Evolutionary conservation across 352 stramenopile genomes (phyloP).

Genomic region (Globisporangium barbulae): DNA sequence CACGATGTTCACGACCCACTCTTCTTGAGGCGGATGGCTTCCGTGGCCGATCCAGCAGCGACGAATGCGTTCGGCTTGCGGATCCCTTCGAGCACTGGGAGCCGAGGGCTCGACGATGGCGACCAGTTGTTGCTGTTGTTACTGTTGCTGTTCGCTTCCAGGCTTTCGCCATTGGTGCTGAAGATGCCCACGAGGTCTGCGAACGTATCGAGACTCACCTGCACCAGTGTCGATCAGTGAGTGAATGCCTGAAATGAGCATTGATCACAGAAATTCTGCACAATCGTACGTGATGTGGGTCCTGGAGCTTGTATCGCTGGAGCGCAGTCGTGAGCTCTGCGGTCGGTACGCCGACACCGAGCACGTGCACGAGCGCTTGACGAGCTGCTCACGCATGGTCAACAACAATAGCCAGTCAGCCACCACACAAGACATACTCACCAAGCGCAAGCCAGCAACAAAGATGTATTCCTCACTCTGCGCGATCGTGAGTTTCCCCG

Average conservation of each 20-base stretch:
- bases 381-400: constrained; percentile 33
- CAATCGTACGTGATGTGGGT: constrained; percentile 35
- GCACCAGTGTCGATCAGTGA: neutral
- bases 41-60: constrained; percentile 28
- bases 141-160: constrained; percentile 5
- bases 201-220: constrained; percentile 71
- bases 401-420: neutral
- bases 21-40: constrained; percentile 25
- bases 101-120: neutral
- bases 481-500: constrained; percentile 38
- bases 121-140: neutral
- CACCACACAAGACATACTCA: neutral
- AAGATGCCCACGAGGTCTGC: constrained; percentile 45
- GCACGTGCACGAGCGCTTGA: constrained; percentile 55
- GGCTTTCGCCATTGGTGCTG: neutral
- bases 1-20: neutral
- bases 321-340: constrained; percentile 37
- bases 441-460: neutral
- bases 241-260: neutral
- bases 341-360: constrained; percentile 49
- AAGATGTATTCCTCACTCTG: constrained; percentile 40
- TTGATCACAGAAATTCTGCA: neutral
- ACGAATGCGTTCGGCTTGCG: neutral
- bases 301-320: constrained; percentile 23
- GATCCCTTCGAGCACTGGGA: constrained; percentile 5